Percentiles rank a stretch among this genome's conserved stretches.
Conservation (phyloP, 352 stramenopile species). For the Elongisporangium prolatum region DNA sequence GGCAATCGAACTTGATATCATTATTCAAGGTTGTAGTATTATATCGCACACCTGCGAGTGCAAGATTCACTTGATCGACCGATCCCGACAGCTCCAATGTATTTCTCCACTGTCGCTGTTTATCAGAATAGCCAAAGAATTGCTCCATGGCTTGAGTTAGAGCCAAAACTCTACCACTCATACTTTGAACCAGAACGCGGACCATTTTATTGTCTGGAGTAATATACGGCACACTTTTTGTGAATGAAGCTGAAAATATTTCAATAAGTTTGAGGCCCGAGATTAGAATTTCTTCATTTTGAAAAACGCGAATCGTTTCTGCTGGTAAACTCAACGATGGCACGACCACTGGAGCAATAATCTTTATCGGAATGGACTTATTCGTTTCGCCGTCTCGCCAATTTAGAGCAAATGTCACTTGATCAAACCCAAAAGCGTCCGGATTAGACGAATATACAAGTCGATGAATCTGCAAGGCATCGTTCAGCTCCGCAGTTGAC, state of each 20-base stretch:
- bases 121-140: constrained; percentile 6
- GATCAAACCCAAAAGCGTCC: constrained; percentile 9
- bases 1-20: background rate
- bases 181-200: constrained; percentile 1
- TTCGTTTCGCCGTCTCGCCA: constrained; percentile 7
- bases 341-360: constrained; percentile 2
- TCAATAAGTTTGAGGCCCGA: constrained; percentile 1
- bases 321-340: constrained; percentile 8
- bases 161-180: background rate
- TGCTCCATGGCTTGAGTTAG: constrained; percentile 5
- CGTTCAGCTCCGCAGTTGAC: constrained; percentile 7
- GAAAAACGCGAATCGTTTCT: constrained; percentile 8
- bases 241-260: background rate
- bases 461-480: background rate
- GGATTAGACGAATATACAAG: constrained; percentile 11
- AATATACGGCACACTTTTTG: background rate
- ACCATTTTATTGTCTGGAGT: background rate
- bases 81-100: background rate
- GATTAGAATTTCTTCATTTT: constrained; percentile 3
- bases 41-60: background rate
- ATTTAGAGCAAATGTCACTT: constrained; percentile 9
- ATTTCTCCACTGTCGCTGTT: background rate
- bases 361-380: constrained; percentile 12
- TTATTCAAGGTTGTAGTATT: background rate
- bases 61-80: background rate